Base-by-base conservation (phyloP, 805 yeast genomes). In the Candida verbasci region DNA sequence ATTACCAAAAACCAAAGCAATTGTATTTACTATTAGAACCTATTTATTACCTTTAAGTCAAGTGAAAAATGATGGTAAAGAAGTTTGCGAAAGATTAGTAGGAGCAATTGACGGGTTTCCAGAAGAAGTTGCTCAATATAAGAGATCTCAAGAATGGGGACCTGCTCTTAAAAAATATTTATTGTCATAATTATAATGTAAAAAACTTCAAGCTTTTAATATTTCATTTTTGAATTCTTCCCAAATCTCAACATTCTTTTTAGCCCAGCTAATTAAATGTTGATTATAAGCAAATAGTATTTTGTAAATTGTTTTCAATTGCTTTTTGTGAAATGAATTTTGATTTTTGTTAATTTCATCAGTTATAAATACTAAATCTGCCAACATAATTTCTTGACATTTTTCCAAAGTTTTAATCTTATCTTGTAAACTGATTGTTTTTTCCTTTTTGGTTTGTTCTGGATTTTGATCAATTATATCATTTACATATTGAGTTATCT, bases 381-480 rank as follows among this genome's bases (percentile, higher is more conserved):
- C 62, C 31, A 62, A 41, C 68, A 66, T 62, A n/a, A 67, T 59
- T 2, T 40, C 49, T 40, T 62, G 71, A 40, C 83, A 84, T 35
- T 62, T 55, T 38, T 74, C 74, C 11, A 82, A 72, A 0, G 70
- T 72, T 4, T 50, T 52, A n/a, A 77, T 66, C 17, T 80, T 79
- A 24, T 62, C 70, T 41, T 70, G 71, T 35, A 76, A 59, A 35
- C 66, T 69, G 10, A 59, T 46, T 18, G 80, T 72, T 43, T 62
- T 56, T 63, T 71, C 77, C 36, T 79, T 72, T 14, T 86, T 63
- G 2, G 81, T 68, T n/a, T 74, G 62, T 39, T 78, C 83, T 0
- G 86, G 85, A 45, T 81, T 82, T 23, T 72, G 75, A 41, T 81
- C 85, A 47, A 80, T 76, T 31, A 80, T 73, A 31, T 80, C 83